These are phyloP conservation scores for Apiotrichum gamsii DNA, from an alignment of 1,284 basidiomycete species.

Conservation along the genomic window DNA sequence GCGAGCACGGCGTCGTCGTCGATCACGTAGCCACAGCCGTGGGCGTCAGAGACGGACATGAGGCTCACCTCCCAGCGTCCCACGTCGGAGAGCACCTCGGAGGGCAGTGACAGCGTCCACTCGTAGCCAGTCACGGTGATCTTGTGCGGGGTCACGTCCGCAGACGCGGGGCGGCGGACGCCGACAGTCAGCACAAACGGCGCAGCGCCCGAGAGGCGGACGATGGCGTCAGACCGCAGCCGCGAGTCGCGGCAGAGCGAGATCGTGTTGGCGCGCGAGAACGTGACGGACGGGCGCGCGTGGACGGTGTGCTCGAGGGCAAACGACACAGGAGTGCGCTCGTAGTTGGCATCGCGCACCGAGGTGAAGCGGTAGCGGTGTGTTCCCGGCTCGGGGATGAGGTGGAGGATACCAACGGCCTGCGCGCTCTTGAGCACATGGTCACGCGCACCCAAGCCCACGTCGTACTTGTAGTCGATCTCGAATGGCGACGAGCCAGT, in stretches of 20 bases:
- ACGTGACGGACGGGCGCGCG: slow-evolving; percentile 67
- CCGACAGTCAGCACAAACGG: slow-evolving; percentile 75
- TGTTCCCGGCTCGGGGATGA: slow-evolving; percentile 70
- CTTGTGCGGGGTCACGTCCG: slow-evolving; percentile 56
- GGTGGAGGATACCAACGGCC: slow-evolving; percentile 69
- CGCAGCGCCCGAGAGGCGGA: slow-evolving; percentile 70
- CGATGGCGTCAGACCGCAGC: slow-evolving; percentile 54
- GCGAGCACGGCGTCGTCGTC: slow-evolving; percentile 53
- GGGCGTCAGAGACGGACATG: slow-evolving; percentile 67
- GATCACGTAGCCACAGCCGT: slow-evolving; percentile 67
- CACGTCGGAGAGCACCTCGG: slow-evolving; percentile 66
- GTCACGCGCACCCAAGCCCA: slow-evolving; percentile 50
- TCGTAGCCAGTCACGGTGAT: slow-evolving; percentile 57
- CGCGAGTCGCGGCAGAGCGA: slow-evolving; percentile 64
- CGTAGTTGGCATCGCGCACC: slow-evolving; percentile 79
- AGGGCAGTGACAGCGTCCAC: slow-evolving; percentile 71
- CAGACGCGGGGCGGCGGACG: slow-evolving; percentile 66
- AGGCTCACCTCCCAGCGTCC: slow-evolving; percentile 75
- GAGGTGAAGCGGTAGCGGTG: slow-evolving; percentile 85
- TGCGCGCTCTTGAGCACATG: slow-evolving; percentile 82
- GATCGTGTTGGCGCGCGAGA: slow-evolving; percentile 61
- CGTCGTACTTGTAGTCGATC: slow-evolving; percentile 53
- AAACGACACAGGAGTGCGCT: slow-evolving; percentile 48
- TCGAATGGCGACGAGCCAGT: slow-evolving; percentile 77
- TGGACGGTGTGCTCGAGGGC: slow-evolving; percentile 76